Conservation (phyloP, 345 rosid species). For the Noccaea bulbosa region DNA sequence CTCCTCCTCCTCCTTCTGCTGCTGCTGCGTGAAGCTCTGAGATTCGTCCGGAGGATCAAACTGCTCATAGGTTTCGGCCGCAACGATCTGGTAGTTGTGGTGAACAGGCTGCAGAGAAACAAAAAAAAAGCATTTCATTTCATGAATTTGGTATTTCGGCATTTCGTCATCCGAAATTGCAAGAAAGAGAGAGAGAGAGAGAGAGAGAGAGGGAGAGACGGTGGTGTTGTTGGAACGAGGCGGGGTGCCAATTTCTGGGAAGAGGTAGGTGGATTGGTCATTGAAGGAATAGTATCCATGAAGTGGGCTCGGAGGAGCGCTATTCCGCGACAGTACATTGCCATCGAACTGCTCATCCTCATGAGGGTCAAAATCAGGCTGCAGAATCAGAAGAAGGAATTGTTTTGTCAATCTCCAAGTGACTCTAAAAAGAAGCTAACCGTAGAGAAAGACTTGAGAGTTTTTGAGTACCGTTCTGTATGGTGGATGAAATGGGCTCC, state of each 20-base stretch:
- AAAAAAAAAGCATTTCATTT: neutral
- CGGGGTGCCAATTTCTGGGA: conserved; percentile 35
- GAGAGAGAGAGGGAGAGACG: conserved; percentile 15
- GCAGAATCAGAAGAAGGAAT: neutral
- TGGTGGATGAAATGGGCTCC: conserved; percentile 39
- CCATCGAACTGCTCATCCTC: conserved; percentile 20
- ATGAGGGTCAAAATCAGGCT: conserved; percentile 20
- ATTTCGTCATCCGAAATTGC: neutral
- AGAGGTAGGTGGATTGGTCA: conserved; percentile 36
- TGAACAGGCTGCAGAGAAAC: conserved; percentile 36
- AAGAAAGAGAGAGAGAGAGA: conserved; percentile 4
- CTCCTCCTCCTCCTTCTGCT: conserved; percentile 60
- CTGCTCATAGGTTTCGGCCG: conserved; percentile 34
- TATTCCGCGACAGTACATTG: neutral
- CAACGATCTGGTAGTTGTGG: conserved; percentile 27
- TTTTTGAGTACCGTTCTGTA: conserved; percentile 29
- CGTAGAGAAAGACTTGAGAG: neutral
- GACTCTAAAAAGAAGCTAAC: too few relatives aligned
- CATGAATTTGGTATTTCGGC: too few relatives aligned
- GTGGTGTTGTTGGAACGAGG: conserved; percentile 33
- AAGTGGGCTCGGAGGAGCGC: conserved; percentile 29
- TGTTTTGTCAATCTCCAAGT: too few relatives aligned
- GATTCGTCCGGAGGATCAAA: conserved; percentile 44
- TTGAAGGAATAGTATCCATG: conserved; percentile 30
- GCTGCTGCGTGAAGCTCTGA: conserved; percentile 40